phyloP scores from a whole-genome alignment of 495 filamentous ascomycete genomes.

The Physcia stellaris region DNA sequence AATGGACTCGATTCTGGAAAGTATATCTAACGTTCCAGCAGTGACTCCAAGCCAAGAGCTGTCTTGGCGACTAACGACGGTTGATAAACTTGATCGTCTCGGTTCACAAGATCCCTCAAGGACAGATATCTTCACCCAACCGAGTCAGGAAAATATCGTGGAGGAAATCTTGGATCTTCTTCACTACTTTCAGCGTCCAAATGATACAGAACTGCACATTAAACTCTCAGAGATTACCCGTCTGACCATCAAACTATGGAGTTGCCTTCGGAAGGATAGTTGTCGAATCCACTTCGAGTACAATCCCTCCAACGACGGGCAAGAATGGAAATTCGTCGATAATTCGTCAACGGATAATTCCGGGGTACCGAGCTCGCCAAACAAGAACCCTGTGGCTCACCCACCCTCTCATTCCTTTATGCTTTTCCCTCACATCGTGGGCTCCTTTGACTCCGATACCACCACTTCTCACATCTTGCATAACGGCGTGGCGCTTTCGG shows the following conservation, averaged over 20 bases:
- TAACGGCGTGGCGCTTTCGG: not conserved
- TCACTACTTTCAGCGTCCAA: not conserved
- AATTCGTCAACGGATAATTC: not conserved
- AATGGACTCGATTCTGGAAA: no score
- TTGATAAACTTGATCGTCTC: constrained; percentile 4
- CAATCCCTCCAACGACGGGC: constrained; percentile 1
- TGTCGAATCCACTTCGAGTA: constrained; percentile 4
- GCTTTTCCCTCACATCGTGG: constrained; percentile 1
- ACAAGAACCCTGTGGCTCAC: not conserved
- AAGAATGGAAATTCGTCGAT: constrained; percentile 1
- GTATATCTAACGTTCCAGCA: no score
- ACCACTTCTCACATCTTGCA: not conserved
- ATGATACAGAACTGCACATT: not conserved
- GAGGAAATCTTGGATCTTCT: constrained; percentile 3
- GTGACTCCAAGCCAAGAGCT: no score
- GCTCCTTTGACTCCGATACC: not conserved
- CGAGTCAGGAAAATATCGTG: not conserved
- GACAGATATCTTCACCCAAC: not conserved
- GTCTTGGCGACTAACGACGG: no score
- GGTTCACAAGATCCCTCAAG: not conserved
- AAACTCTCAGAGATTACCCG: constrained; percentile 3
- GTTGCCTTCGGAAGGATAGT: constrained; percentile 3
- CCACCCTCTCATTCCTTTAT: constrained; percentile 1
- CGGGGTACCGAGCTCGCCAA: not conserved
- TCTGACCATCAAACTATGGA: constrained; percentile 1